Evolutionary conservation across 1,139 yeast species (phyloP).

Genomic region (Insectozyma bohioensis): DNA sequence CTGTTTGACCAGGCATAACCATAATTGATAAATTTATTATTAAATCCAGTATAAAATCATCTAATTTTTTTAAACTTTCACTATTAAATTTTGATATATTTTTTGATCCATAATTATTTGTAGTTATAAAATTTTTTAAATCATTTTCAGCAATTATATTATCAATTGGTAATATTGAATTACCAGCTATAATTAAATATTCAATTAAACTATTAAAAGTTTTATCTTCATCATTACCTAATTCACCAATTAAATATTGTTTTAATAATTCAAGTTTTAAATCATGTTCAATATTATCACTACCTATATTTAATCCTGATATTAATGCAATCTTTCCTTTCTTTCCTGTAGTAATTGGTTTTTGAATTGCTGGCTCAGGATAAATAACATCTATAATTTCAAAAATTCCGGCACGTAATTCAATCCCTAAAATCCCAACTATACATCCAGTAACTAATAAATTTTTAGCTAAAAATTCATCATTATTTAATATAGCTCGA

Average conservation of each 20-base stretch:
- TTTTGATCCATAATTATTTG: slow-evolving; percentile 52
- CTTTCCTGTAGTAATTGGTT: slow-evolving; percentile 21
- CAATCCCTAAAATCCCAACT: slow-evolving; percentile 84
- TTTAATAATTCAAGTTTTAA: slow-evolving; percentile 59
- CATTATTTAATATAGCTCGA: slow-evolving; percentile 73
- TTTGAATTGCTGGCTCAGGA: slow-evolving; percentile 65
- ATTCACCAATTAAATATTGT: slow-evolving; percentile 71
- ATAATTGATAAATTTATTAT: slow-evolving; percentile 64
- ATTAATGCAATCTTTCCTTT: slow-evolving; percentile 53
- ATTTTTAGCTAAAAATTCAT: slow-evolving; percentile 44
- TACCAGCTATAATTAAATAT: slow-evolving; percentile 71
- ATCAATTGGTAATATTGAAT: slow-evolving; percentile 51
- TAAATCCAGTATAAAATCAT: slow-evolving; percentile 58
- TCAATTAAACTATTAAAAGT: slow-evolving; percentile 37
- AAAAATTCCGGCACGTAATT: slow-evolving; percentile 79
- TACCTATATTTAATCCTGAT: slow-evolving; percentile 68
- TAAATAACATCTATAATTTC: slow-evolving; percentile 78
- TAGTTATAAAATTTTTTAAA: slow-evolving; percentile 29
- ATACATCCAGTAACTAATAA: slow-evolving; percentile 84
- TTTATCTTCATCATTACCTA: slow-evolving; percentile 40
- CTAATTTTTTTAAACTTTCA: slow-evolving; percentile 47
- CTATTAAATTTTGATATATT: slow-evolving; percentile 50
- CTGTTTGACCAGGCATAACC: slow-evolving; percentile 81
- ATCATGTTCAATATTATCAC: slow-evolving; percentile 38
- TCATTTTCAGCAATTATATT: slow-evolving; percentile 19